Evolutionary conservation across 257 asterid species (phyloP), one percentile per base, ranked within the genome.

Genomic region (Fraxinus quadrangulata): DNA sequence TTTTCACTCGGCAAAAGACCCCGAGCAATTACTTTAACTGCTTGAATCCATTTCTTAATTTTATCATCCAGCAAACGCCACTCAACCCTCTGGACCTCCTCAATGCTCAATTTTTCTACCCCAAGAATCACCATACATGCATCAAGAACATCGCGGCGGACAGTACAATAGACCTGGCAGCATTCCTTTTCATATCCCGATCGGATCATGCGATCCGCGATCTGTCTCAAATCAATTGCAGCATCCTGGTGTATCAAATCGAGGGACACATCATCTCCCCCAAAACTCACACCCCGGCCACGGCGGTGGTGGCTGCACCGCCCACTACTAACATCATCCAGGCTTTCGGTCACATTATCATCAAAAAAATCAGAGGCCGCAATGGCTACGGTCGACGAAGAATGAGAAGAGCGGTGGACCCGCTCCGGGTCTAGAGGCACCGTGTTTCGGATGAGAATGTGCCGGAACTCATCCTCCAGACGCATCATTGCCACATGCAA

Each of bases 11-110:
- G 74, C 76, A 95, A 75, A 51, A 93, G 88, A 75, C 89, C 89
- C 24, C 96, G 85, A 36, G 90, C 92, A 76, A 90, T 90, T 26
- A 95, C 84, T 77, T 93, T 95, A 34, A 93, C 85, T 3, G 97
- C 96, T 61, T 89, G 94, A 76, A 91, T 86, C 99, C 99, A 95
- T 75, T 93, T 93, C 90, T 85, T 92, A 97, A 95, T 95, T 83
- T 91, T 95, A 75, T 95, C 98, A 59, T 95, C 93, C 88, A 91
- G 69, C 21, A 86, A 71, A 30, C 80, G 87, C 97, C 97, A 90
- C n/a, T 93, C 96, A 72, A 93, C 88, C 90, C 87, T 93, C 86
- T 95, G 99, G 65, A 95, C 99, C 84, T 95, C 98, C 88, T 95
- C 99, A 75, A 95, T 95, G 81, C 99, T 95, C 86, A 91, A 67